Evolutionary conservation across 2,329 filamentous ascomycete species (phyloP).

Genomic region (Colletotrichum tropicicola): DNA sequence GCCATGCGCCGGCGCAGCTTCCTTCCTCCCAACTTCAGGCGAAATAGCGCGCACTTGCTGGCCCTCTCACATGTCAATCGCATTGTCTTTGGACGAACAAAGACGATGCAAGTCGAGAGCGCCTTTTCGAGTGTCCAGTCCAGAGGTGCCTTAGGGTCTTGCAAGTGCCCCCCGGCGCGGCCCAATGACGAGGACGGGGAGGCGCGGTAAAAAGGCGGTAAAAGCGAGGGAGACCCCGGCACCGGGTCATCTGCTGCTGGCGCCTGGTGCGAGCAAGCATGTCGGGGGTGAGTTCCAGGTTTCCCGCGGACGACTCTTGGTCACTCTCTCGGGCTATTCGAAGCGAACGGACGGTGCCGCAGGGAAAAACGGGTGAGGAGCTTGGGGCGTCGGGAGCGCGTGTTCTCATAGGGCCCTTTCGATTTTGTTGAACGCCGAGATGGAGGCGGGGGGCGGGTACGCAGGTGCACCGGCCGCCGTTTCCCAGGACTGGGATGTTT

Average conservation of each 20-base stretch:
- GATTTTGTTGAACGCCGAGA: constrained; percentile 28
- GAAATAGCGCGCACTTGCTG: neutral
- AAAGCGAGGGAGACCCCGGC: constrained; percentile 6
- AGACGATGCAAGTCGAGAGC: neutral
- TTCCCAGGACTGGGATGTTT: neutral
- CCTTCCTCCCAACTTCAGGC: neutral
- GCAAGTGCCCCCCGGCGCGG: neutral
- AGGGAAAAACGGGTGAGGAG: constrained; percentile 15
- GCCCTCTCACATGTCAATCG: constrained; percentile 21
- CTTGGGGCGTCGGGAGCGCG: constrained; percentile 22
- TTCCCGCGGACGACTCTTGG: too few species aligned
- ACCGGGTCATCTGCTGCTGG: neutral
- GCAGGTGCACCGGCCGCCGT: neutral
- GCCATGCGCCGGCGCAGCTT: neutral
- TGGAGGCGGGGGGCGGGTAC: neutral
- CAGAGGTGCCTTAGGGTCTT: constrained; percentile 13
- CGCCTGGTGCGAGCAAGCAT: too few species aligned
- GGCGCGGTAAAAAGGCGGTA: constrained; percentile 27
- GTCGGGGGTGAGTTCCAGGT: too few species aligned
- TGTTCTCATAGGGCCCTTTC: constrained; percentile 4
- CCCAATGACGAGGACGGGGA: constrained; percentile 11
- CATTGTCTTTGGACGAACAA: neutral
- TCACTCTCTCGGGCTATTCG: constrained; percentile 7
- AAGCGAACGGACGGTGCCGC: too few species aligned
- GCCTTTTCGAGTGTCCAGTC: neutral